Conservation (phyloP, 768 basidiomycete species). For the Lactarius pseudohatsudake region DNA sequence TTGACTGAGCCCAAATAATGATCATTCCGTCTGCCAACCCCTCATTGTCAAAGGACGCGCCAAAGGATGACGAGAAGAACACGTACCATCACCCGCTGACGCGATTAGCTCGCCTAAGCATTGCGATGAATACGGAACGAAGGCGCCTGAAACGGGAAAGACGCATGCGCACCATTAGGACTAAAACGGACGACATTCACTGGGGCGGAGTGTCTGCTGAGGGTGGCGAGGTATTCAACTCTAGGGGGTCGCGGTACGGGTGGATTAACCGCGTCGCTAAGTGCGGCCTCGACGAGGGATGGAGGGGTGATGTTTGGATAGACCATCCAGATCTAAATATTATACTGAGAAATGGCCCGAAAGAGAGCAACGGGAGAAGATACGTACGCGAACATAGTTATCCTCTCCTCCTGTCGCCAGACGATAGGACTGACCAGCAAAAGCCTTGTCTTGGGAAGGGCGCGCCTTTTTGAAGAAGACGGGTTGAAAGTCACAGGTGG, state of each 20-base stretch:
- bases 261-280: slow-evolving; percentile 35
- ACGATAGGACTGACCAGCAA: slow-evolving; percentile 74
- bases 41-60: slow-evolving; percentile 7
- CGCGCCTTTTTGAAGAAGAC: slow-evolving; percentile 78
- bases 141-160: slow-evolving; percentile 12
- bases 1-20: slow-evolving; percentile 89
- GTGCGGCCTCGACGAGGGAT: slow-evolving; percentile 47
- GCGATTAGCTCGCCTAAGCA: slow-evolving; percentile 81
- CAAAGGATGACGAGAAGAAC: slow-evolving; percentile 3
- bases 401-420: slow-evolving; percentile 96
- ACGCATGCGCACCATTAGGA: slow-evolving; percentile 70
- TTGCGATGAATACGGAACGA: slow-evolving; percentile 11
- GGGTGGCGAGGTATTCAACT: slow-evolving; percentile 93
- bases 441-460: slow-evolving; percentile 55
- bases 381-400: slow-evolving; percentile 90
- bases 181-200: slow-evolving; percentile 97
- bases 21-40: slow-evolving; percentile 83
- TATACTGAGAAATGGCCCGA: background rate
- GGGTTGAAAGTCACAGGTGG: slow-evolving; percentile 95
- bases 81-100: slow-evolving; percentile 94
- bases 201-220: slow-evolving; percentile 88
- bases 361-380: background rate
- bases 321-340: slow-evolving; percentile 83
- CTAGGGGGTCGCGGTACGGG: slow-evolving; percentile 64
- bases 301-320: slow-evolving; percentile 84